These are phyloP conservation scores for Metschnikowia cubensis DNA, from an alignment of 805 yeast genomes.

Conservation along the genomic window DNA sequence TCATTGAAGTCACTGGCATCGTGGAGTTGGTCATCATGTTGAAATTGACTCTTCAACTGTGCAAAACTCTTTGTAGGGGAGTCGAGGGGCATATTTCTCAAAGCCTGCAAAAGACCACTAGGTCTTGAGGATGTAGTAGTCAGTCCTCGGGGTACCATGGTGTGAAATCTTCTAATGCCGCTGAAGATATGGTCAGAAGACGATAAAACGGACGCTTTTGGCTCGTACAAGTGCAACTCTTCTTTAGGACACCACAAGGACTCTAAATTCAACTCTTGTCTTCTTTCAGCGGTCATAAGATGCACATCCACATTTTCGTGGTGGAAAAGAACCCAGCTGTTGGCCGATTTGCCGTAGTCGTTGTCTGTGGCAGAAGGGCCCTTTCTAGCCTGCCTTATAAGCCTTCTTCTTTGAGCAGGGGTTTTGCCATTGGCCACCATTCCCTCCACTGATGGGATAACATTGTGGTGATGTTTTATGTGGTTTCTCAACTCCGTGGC, in stretches of 20 bases:
- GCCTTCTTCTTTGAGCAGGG: slow-evolving; percentile 35
- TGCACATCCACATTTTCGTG: slow-evolving; percentile 69
- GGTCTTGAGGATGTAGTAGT: background rate
- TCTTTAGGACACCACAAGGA: slow-evolving; percentile 53
- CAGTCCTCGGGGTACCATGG: slow-evolving; percentile 19
- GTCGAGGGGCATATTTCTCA: slow-evolving; percentile 4
- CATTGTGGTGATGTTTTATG: slow-evolving; percentile 46
- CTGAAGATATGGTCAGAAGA: slow-evolving; percentile 23
- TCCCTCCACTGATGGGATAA: slow-evolving; percentile 64
- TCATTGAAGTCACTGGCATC: slow-evolving; percentile 18
- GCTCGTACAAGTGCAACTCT: slow-evolving; percentile 29
- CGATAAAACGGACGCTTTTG: slow-evolving; percentile 12
- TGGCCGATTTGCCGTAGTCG: slow-evolving; percentile 54
- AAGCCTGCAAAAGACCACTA: background rate
- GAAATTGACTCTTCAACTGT: slow-evolving; percentile 6
- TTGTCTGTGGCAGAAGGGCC: slow-evolving; percentile 49
- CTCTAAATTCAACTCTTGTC: slow-evolving; percentile 68
- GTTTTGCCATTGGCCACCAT: slow-evolving; percentile 53
- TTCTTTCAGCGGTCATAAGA: slow-evolving; percentile 64
- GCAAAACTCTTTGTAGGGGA: background rate
- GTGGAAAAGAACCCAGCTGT: slow-evolving; percentile 83
- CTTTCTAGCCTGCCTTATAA: slow-evolving; percentile 51
- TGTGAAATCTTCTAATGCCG: slow-evolving; percentile 35
- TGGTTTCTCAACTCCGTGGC: slow-evolving; percentile 52
- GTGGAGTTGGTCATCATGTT: slow-evolving; percentile 3